Conservation (phyloP, 331 rosid genomes). For the Stylosanthes scabra region DNA sequence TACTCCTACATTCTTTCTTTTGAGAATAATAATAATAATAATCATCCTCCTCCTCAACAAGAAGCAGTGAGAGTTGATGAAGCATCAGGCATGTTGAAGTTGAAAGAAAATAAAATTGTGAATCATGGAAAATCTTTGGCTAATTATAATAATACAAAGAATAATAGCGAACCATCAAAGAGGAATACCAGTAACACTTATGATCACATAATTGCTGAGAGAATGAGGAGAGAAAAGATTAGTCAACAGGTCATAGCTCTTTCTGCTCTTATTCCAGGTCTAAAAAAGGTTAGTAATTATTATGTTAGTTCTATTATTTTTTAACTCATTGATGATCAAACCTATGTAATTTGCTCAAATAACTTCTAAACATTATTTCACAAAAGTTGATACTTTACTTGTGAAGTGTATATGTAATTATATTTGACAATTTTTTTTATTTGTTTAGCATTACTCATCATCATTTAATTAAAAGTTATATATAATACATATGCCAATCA, state of each 20-base stretch:
- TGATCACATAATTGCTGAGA: too few relatives aligned
- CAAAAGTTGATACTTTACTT: too few relatives aligned
- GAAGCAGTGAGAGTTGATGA: background rate
- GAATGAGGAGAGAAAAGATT: slow-evolving; percentile 77
- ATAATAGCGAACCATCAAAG: background rate
- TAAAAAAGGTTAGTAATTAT: slow-evolving; percentile 60
- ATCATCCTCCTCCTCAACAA: background rate
- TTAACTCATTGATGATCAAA: background rate
- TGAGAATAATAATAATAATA: too few relatives aligned
- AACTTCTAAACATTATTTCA: too few relatives aligned
- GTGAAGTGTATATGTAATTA: too few relatives aligned
- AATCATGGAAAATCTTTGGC: background rate
- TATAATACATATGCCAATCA: too few relatives aligned
- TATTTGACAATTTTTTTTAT: too few relatives aligned
- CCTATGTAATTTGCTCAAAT: too few relatives aligned
- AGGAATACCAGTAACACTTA: slow-evolving; percentile 33
- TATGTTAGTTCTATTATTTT: too few relatives aligned
- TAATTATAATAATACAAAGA: slow-evolving; percentile 11
- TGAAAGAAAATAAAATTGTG: slow-evolving; percentile 13
- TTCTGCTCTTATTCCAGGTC: slow-evolving; percentile 80
- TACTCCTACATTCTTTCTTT: slow-evolving; percentile 41
- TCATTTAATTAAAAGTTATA: too few relatives aligned
- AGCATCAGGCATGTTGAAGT: slow-evolving; percentile 12
- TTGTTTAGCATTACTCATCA: too few relatives aligned
- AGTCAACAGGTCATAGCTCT: slow-evolving; percentile 71